phyloP scores from a whole-genome alignment of 371 early-diverging fungal genomes.

The Chytridium lagenaria region DNA sequence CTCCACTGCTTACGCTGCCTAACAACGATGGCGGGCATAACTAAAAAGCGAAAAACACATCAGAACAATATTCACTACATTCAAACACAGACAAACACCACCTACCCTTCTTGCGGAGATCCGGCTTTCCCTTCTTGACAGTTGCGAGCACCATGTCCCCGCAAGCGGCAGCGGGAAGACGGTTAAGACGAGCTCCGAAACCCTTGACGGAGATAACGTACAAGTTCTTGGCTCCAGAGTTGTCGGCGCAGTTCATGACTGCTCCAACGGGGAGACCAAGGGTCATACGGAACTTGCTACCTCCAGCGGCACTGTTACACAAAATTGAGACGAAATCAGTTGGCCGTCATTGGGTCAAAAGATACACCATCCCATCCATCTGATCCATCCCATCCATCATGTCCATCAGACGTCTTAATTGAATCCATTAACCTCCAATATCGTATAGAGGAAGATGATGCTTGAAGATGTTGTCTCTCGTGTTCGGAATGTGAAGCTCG shows the following conservation, averaged over 20 bases:
- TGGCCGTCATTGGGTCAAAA: background rate
- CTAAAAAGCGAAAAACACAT: constrained; percentile 49
- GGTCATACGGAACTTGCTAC: constrained; percentile 98
- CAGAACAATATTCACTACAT: constrained; percentile 74
- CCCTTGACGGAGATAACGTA: constrained; percentile 99
- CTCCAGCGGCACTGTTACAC: constrained; percentile 56
- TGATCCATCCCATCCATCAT: background rate
- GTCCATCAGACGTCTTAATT: background rate
- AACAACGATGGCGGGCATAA: constrained; percentile 99
- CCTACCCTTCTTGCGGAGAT: constrained; percentile 98
- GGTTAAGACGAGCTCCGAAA: constrained; percentile 96
- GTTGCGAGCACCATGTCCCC: constrained; percentile 99
- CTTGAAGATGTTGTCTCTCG: too few relatives aligned
- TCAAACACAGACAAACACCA: constrained; percentile 85
- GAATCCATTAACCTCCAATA: too few relatives aligned
- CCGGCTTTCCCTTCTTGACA: constrained; percentile 99
- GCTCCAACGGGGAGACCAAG: constrained; percentile 99
- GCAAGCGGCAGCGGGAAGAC: constrained; percentile 98
- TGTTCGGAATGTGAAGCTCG: too few relatives aligned
- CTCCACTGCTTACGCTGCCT: constrained; percentile 99
- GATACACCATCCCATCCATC: background rate
- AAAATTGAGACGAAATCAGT: background rate
- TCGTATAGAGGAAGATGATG: too few relatives aligned
- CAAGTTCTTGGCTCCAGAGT: constrained; percentile 99
- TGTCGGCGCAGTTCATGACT: constrained; percentile 99